phyloP scores from a whole-genome alignment of 2,329 filamentous ascomycete genomes.

The Alternaria sp. region DNA sequence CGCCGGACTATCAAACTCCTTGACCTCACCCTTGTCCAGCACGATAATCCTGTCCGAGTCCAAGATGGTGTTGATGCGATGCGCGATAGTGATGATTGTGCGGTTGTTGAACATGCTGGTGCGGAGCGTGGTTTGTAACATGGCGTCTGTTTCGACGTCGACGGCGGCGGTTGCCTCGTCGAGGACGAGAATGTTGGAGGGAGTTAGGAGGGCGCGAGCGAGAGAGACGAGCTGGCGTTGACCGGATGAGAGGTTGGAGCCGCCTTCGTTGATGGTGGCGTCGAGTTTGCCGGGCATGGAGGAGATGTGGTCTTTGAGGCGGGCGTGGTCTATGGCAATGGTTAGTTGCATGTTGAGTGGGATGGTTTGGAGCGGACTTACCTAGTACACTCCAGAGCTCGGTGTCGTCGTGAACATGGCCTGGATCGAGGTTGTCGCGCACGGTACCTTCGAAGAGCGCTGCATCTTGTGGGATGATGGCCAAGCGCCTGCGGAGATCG shows the following conservation, averaged over 20 bases:
- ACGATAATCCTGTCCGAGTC: slow-evolving; percentile 89
- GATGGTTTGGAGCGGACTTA: slow-evolving; percentile 53
- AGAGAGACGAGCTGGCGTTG: slow-evolving; percentile 94
- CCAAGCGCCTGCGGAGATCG: slow-evolving; percentile 85
- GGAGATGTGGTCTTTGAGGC: slow-evolving; percentile 86
- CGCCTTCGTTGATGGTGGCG: slow-evolving; percentile 90
- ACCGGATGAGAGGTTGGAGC: slow-evolving; percentile 93
- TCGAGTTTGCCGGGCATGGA: slow-evolving; percentile 90
- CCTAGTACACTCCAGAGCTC: slow-evolving; percentile 95
- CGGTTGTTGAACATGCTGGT: slow-evolving; percentile 80
- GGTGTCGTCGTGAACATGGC: slow-evolving; percentile 93
- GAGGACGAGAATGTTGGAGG: slow-evolving; percentile 94
- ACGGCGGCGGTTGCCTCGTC: slow-evolving; percentile 92
- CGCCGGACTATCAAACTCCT: slow-evolving; percentile 88
- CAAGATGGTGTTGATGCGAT: slow-evolving; percentile 97
- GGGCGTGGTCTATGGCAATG: slow-evolving; percentile 75
- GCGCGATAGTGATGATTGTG: slow-evolving; percentile 97
- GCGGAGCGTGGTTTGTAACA: slow-evolving; percentile 68
- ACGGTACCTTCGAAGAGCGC: slow-evolving; percentile 93
- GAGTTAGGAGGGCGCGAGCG: slow-evolving; percentile 89
- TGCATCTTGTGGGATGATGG: slow-evolving; percentile 97
- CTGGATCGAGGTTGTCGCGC: slow-evolving; percentile 93
- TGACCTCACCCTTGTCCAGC: slow-evolving; percentile 85
- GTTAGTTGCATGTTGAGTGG: slow-evolving; percentile 21
- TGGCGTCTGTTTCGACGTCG: slow-evolving; percentile 70